Conservation (phyloP, 345 rosid genomes). For the Triadica sebifera region DNA sequence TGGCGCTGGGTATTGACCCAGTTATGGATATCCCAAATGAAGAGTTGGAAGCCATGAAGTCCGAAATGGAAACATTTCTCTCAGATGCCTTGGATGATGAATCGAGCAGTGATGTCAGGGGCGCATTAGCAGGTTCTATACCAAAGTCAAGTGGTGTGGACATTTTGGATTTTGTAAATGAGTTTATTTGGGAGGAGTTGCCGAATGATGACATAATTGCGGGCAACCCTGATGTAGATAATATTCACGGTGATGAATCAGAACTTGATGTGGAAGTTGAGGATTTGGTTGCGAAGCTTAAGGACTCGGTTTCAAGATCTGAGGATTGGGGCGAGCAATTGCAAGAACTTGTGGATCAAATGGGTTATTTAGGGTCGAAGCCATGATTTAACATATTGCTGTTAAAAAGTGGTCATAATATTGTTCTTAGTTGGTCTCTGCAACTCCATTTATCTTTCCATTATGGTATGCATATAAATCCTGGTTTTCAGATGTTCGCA, state of each 20-base stretch:
- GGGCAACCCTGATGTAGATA: constrained; percentile 37
- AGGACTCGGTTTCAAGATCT: constrained; percentile 46
- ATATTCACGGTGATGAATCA: constrained; percentile 24
- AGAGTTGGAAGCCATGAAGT: constrained; percentile 25
- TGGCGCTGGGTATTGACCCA: constrained; percentile 13
- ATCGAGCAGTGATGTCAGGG: constrained; percentile 38
- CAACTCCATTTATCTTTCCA: constrained; percentile 27
- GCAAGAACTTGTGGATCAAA: constrained; percentile 63
- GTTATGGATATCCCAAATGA: constrained; percentile 16
- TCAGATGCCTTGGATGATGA: constrained; percentile 48
- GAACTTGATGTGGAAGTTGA: constrained; percentile 53
- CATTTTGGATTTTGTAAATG: constrained; percentile 25
- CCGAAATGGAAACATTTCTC: constrained; percentile 49
- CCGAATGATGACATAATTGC: constrained; percentile 37
- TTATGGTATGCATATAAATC: constrained; percentile 24
- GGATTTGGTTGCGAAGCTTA: constrained; percentile 42
- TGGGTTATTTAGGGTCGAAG: constrained; percentile 55
- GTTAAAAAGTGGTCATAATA: constrained; percentile 4
- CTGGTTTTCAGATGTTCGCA: not conserved
- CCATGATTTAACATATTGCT: constrained; percentile 30
- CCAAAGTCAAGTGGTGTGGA: constrained; percentile 17
- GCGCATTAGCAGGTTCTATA: constrained; percentile 16
- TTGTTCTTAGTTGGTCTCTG: constrained; percentile 33
- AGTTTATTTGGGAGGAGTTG: constrained; percentile 45
- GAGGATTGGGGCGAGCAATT: constrained; percentile 57